Conservation (phyloP, 176 grass and related monocot species). For the Avena sativa region DNA sequence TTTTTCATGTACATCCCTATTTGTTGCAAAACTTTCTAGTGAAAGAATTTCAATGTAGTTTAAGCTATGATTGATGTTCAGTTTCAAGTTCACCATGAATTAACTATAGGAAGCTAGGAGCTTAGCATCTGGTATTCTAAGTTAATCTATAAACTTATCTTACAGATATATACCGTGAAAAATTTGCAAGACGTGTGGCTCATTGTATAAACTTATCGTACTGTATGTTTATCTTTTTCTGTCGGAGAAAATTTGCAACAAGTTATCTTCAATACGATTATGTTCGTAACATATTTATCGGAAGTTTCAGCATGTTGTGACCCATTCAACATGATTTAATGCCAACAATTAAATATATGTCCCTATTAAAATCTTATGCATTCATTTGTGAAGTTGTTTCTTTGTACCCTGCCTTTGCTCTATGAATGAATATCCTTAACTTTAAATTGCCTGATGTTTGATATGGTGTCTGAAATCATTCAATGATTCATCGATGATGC, state of each 20-base stretch:
- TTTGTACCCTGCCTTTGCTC: slow-evolving; percentile 15
- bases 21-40: background rate
- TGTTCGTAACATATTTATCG: background rate
- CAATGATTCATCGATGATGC: slow-evolving; percentile 94
- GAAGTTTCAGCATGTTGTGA: background rate
- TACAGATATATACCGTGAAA: background rate
- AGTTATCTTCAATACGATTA: background rate
- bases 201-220: slow-evolving; percentile 19
- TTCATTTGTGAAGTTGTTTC: background rate
- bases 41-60: slow-evolving; percentile 6
- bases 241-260: background rate
- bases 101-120: background rate
- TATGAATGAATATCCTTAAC: slow-evolving; percentile 3
- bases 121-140: background rate
- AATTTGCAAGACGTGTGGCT: background rate
- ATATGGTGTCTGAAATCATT: slow-evolving; percentile 42
- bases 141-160: too few relatives aligned
- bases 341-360: slow-evolving; percentile 2
- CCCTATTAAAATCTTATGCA: slow-evolving; percentile 7
- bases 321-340: slow-evolving; percentile 25
- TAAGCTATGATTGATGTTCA: background rate
- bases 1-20: background rate
- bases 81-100: slow-evolving; percentile 9
- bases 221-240: background rate
- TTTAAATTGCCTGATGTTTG: slow-evolving; percentile 35